These are phyloP conservation scores for Neoboletus subvelutipes DNA, from an alignment of 768 basidiomycete genomes.

Conservation along the genomic window DNA sequence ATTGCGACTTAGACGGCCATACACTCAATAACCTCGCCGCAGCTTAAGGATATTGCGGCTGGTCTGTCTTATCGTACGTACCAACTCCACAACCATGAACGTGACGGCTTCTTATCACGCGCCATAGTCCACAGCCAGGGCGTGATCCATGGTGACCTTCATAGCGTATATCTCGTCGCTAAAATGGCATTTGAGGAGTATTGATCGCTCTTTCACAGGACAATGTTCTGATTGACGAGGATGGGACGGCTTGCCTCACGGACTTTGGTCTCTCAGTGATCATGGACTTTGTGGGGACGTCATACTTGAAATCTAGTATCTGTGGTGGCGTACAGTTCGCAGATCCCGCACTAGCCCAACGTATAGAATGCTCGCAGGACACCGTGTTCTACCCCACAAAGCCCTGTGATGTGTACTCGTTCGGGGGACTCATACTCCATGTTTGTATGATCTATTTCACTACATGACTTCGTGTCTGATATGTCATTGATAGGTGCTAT, in stretches of 20 bases:
- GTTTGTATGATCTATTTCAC: conserved; percentile 13
- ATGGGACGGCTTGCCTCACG: conserved; percentile 42
- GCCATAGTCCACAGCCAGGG: conserved; percentile 21
- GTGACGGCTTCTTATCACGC: background rate
- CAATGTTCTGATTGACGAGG: conserved; percentile 45
- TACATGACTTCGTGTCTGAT: conserved; percentile 6
- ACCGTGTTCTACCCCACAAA: conserved; percentile 12
- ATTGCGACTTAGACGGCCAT: background rate
- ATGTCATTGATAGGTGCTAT: conserved; percentile 15
- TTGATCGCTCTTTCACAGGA: conserved; percentile 12
- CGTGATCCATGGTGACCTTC: conserved; percentile 38
- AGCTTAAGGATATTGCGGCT: conserved; percentile 23
- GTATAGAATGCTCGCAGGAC: background rate
- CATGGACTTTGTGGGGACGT: conserved; percentile 27
- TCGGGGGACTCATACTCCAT: conserved; percentile 37
- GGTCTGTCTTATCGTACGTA: conserved; percentile 27
- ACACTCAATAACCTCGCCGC: background rate
- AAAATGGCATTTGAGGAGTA: background rate
- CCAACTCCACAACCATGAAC: background rate
- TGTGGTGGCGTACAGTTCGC: conserved; percentile 46
- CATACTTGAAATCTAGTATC: conserved; percentile 33
- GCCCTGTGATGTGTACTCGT: conserved; percentile 31
- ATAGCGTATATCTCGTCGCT: conserved; percentile 28
- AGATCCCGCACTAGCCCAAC: conserved; percentile 35
- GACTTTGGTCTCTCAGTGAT: conserved; percentile 45